Evolutionary conservation across 495 filamentous ascomycete genomes (phyloP), one percentile per base, ranked within the genome.

Genomic region (Penicillium goetzii): DNA sequence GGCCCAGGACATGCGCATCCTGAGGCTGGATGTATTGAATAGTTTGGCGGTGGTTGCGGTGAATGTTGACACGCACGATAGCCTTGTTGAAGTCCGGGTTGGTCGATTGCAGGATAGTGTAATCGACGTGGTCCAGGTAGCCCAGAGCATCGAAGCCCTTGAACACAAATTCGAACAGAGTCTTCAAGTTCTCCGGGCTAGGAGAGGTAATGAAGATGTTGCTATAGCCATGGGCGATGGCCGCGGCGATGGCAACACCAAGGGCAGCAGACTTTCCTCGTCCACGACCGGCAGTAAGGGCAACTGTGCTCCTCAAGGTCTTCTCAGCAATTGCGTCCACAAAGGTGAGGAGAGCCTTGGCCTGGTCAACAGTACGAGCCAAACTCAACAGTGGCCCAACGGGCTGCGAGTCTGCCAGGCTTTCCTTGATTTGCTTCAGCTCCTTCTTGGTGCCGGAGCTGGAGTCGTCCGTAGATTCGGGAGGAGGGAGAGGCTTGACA

Each of bases 131-230:
- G 67, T 99, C 96, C 58, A 92, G 84, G 70, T 98, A 98, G 34
- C 88, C 87, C 21, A 99, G 81, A 2, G 93, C 92, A 73, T 99
- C 96, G 65, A 99, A 99, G 1, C 92, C 96, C 74, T 97, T 97
- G 83, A 99, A 99, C 1, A 98, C 86, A 64, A 99, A 99, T 69
- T 98, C 92, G 73, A 99, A 99, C 23, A 98, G 80, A 0, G 96
- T 98, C 78, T 98, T 98, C 80, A 99, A 83, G 77, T 98, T 99
- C 80, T 98, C 96, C 2, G 96, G 96, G 64, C 91, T 97, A 17
- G 96, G 96, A 25, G 96, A 99, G 3, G 96, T 99, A 72, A 99
- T 97, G 81, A 99, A 99, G 68, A 99, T 96, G 73, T 99, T 99
- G 79, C 92, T 96, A 72, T 99, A 99, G 21, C 96, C 96, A 70